These are phyloP conservation scores for Anisodus tanguticus DNA, from an alignment of 257 asterid genomes.

Conservation along the genomic window DNA sequence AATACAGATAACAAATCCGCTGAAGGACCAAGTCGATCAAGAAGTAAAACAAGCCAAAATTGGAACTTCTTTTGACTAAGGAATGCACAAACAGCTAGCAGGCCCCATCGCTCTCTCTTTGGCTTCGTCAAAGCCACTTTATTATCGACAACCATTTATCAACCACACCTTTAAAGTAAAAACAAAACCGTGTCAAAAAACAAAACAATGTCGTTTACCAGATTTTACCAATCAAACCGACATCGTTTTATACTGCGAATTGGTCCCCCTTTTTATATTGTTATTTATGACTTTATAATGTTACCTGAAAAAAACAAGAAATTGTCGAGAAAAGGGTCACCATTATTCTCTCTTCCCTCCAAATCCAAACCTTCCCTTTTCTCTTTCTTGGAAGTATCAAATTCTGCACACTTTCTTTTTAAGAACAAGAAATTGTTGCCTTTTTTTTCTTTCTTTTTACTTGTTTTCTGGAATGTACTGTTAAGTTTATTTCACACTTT, in stretches of 20 bases:
- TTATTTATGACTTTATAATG: neutral
- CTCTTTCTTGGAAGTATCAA: slow-evolving; percentile 62
- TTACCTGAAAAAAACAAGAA: slow-evolving; percentile 33
- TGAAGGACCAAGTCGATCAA: neutral
- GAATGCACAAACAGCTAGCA: neutral
- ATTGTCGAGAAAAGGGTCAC: slow-evolving; percentile 50
- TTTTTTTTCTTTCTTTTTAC: too few relatives aligned
- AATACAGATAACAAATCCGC: neutral
- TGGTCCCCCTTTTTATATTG: too few relatives aligned
- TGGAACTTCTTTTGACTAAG: slow-evolving; percentile 18
- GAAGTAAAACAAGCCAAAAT: neutral
- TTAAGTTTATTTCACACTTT: neutral
- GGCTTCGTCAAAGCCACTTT: slow-evolving; percentile 21
- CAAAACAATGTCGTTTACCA: neutral
- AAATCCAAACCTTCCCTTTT: slow-evolving; percentile 64
- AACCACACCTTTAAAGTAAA: neutral
- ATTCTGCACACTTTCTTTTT: slow-evolving; percentile 33
- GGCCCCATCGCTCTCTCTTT: slow-evolving; percentile 1
- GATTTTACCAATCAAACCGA: neutral
- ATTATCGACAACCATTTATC: neutral
- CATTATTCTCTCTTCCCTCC: slow-evolving; percentile 52
- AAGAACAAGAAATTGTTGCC: neutral
- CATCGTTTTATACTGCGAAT: neutral
- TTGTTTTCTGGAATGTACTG: neutral
- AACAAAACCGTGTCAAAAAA: neutral